Evolutionary conservation across 352 stramenopile genomes (phyloP), one percentile per base, ranked within the genome.

Genomic region (Pythium chondricola): DNA sequence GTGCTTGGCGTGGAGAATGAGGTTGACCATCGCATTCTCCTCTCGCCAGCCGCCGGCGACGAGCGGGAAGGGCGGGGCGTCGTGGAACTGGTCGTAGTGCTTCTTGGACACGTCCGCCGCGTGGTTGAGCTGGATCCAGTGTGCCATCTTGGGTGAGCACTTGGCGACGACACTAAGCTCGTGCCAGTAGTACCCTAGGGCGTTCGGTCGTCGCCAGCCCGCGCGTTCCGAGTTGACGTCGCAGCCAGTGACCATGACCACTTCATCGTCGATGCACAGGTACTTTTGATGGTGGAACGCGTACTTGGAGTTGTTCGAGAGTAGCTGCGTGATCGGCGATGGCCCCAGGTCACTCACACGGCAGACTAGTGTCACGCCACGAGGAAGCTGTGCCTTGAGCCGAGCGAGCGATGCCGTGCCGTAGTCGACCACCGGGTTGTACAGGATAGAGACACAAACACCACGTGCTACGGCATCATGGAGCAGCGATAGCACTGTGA

Each of bases 201-300:
- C 59, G 32, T 89, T 89, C 8, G 55, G 56, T 7, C 49, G 51
- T n/a, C 87, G 44, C 78, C 75, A 89, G 2, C 78, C 78, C 18
- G 80, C 70, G 17, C 78, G 75, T 45, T 89, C 78, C 3, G 67
- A 55, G 40, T 89, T 89, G 27, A 88, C 74, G 39, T 89, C 78
- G 47, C 78, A 89, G 17, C 78, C 78, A 11, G 78, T 89, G 27
- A 87, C 79, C 75, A 90, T 85, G 45, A 90, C 47, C 2, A 48
- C 62, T 25, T 62, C 40, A 21, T 78, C 75, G 46, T 89, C 75
- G 27, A 86, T 46, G 29, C 73, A 87, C 30, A 90, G 32, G 38
- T 90, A 90, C 61, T 90, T 90, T 43, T 88, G 79, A 50, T 90
- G 79, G 43, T 90, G 79, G 58, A 90, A 90, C 25, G 71, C 79